phyloP scores from a whole-genome alignment of 345 rosid species.

The Corchorus olitorius region DNA sequence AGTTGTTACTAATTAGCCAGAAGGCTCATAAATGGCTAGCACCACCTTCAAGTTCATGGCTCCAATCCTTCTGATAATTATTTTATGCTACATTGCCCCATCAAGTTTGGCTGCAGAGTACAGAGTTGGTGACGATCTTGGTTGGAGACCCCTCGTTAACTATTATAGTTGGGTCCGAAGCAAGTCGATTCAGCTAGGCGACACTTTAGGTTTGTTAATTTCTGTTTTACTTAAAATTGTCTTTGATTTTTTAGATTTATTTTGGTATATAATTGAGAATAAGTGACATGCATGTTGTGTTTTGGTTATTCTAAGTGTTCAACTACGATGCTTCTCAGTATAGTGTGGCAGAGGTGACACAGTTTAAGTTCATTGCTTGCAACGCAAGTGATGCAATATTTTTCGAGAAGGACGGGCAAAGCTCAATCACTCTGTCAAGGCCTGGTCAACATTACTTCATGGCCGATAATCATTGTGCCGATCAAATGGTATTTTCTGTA shows the following conservation, averaged over 20 bases:
- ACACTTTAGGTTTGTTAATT: conserved; percentile 9
- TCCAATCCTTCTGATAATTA: background rate
- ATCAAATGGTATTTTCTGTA: conserved; percentile 16
- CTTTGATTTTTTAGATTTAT: background rate
- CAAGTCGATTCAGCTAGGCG: conserved; percentile 13
- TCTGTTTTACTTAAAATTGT: background rate
- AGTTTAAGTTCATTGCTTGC: conserved; percentile 21
- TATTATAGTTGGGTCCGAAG: conserved; percentile 16
- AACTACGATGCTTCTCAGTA: background rate
- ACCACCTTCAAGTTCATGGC: background rate
- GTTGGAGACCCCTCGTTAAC: conserved; percentile 16
- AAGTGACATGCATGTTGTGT: background rate
- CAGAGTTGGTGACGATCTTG: conserved; percentile 20
- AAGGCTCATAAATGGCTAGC: background rate
- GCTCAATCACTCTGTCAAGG: background rate
- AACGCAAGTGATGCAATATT: conserved; percentile 8
- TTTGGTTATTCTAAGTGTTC: conserved; percentile 10
- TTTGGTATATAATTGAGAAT: background rate
- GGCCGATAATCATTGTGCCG: background rate
- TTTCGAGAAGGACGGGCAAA: conserved; percentile 10
- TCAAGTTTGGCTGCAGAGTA: background rate
- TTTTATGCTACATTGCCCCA: background rate
- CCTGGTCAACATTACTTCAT: conserved; percentile 20
- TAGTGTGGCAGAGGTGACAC: conserved; percentile 24
- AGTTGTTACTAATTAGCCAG: background rate